phyloP scores from a whole-genome alignment of 1,284 basidiomycete genomes.

The Rhodotorula sp. region DNA sequence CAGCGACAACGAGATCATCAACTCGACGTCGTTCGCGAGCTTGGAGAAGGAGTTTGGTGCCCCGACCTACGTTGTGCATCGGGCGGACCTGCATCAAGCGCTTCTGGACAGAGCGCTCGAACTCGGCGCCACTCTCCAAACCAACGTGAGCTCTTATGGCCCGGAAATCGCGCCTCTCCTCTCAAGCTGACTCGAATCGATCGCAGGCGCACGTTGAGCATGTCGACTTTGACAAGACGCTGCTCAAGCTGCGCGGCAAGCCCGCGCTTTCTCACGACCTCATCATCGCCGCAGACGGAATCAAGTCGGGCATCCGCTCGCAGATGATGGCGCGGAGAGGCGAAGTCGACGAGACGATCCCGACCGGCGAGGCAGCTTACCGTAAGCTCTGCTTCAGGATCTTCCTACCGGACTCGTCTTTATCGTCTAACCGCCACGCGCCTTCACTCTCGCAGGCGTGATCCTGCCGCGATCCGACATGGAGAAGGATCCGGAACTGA shows the following conservation, averaged over 20 bases:
- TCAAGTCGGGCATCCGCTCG: conserved; percentile 48
- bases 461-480: conserved; percentile 47
- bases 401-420: no score
- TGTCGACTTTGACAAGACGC: conserved; percentile 39
- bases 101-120: conserved; percentile 43
- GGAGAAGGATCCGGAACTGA: conserved; percentile 49
- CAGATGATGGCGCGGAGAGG: conserved; percentile 48
- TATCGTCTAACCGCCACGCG: no score
- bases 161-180: neutral
- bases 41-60: conserved; percentile 32
- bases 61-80: conserved; percentile 46
- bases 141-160: conserved; percentile 9
- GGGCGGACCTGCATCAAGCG: conserved; percentile 48
- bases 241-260: conserved; percentile 43
- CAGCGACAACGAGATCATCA: conserved; percentile 32
- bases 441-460: conserved; percentile 34
- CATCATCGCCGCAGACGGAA: conserved; percentile 50
- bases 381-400: conserved; percentile 17
- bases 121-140: conserved; percentile 46
- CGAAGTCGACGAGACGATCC: conserved; percentile 45
- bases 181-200: neutral
- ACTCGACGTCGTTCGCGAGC: conserved; percentile 29
- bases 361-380: conserved; percentile 53
- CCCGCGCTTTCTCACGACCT: conserved; percentile 49
- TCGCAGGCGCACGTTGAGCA: conserved; percentile 41